Evolutionary conservation across 2,329 filamentous ascomycete genomes (phyloP), one percentile per base, ranked within the genome.

Genomic region (Hypoxylon sp.): DNA sequence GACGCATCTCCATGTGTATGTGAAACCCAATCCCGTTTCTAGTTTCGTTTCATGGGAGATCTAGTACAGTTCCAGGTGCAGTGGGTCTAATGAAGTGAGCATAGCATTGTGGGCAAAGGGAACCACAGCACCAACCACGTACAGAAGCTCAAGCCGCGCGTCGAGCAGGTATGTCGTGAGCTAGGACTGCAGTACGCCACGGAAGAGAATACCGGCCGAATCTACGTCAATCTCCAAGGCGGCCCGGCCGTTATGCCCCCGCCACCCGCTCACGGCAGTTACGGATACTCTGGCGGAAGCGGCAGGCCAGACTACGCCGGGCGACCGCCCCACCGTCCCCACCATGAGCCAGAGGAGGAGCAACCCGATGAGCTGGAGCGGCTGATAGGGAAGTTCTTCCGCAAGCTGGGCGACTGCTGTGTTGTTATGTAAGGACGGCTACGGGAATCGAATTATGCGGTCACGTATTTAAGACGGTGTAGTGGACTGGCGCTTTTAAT

Each of bases 71-170:
- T 39, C 3, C 47, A 46, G 12, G 25, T 27, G 3, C 3, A 6
- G 3, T 6, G 25, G 6, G 3, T 27, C 25, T 27, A 27, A 27
- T 6, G 3, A 3, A 27, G 25, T 27, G 16, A 30, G 2, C 34
- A 48, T 63, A 87, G 85, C 41, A 97, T 99, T 74, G 95, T 98
- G 29, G 96, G 96, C 75, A 97, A 95, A 80, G 96, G 96, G 2
- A 96, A 96, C 78, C 96, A 99, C 81, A 93, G 89, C 53, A 83
- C 81, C 8, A 87, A 90, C 70, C 91, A 96, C 74, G 85, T 98
- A 23, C 93, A 97, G 79, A 97, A 96, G 84, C 90, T 99, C 79
- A 97, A 97, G 81, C 96, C 96, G n/a, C 87, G 92, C 66, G 93
- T 98, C 45, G 94, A 98, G 81, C 86, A 92, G 77, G 84, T 98